phyloP scores from a whole-genome alignment of 352 stramenopile species.

The Pythium myriotylum region DNA sequence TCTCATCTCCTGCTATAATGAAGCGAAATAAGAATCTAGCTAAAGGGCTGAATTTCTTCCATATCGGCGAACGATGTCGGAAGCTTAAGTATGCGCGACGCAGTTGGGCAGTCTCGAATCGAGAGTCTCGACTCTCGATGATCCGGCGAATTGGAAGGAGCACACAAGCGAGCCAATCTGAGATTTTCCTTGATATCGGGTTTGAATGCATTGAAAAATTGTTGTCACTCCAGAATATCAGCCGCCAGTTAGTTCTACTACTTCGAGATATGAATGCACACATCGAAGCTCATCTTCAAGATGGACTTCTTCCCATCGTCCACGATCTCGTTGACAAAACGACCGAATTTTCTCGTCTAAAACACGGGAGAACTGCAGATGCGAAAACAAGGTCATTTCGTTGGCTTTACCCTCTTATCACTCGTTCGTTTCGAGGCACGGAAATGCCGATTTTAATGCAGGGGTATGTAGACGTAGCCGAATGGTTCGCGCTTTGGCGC shows the following conservation, averaged over 20 bases:
- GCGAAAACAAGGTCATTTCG: not conserved
- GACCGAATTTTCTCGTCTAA: slow-evolving; percentile 4
- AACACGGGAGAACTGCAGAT: not conserved
- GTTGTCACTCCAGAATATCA: slow-evolving; percentile 5
- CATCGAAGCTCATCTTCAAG: slow-evolving; percentile 5
- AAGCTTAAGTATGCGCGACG: too few species aligned
- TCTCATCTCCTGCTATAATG: too few species aligned
- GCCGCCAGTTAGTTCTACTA: slow-evolving; percentile 8
- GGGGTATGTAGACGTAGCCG: slow-evolving; percentile 55
- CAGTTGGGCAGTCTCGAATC: too few species aligned
- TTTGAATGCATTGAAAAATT: slow-evolving; percentile 20
- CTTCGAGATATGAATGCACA: slow-evolving; percentile 13
- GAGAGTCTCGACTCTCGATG: too few species aligned
- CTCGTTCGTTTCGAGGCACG: slow-evolving; percentile 15
- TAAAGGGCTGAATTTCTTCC: too few species aligned
- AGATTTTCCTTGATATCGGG: not conserved
- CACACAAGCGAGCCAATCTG: too few species aligned
- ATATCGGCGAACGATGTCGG: too few species aligned
- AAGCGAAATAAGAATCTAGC: too few species aligned
- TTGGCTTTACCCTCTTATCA: slow-evolving; percentile 25
- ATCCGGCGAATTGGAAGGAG: too few species aligned
- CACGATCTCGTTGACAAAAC: slow-evolving; percentile 15
- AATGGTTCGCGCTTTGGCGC: slow-evolving; percentile 72
- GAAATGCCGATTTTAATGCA: slow-evolving; percentile 37
- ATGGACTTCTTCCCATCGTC: slow-evolving; percentile 10